A percentile compares a stretch with the other conserved stretches of the same genome.
Evolutionary conservation across 2,329 filamentous ascomycete species (phyloP).

Genomic region (Blastomyces emzantsi): DNA sequence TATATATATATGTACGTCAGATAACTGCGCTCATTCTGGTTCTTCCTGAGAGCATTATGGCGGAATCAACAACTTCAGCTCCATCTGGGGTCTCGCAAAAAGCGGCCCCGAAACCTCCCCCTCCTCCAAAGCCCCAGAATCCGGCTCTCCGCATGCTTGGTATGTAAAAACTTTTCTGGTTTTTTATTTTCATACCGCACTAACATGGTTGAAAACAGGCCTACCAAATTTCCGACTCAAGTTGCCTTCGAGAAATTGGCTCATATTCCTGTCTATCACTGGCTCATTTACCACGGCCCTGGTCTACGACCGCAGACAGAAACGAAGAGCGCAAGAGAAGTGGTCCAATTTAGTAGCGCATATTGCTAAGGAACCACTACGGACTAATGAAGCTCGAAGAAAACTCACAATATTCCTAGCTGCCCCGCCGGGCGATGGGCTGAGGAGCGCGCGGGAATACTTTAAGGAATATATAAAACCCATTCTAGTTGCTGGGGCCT

Average conservation of each 20-base stretch:
- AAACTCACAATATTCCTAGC: constrained; percentile 79
- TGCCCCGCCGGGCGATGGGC: constrained; percentile 75
- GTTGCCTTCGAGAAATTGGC: constrained; percentile 93
- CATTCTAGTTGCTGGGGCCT: constrained; percentile 73
- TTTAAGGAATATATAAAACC: constrained; percentile 96
- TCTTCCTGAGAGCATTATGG: constrained; percentile 1
- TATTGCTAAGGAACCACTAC: constrained; percentile 67
- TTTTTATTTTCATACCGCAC: not conserved
- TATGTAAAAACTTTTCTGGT: constrained; percentile 1
- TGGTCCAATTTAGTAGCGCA: constrained; percentile 82
- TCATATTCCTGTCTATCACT: constrained; percentile 81
- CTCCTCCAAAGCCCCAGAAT: constrained; percentile 17
- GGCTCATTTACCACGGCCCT: constrained; percentile 70
- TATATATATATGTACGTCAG: not conserved
- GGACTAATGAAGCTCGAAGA: constrained; percentile 63
- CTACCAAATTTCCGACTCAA: constrained; percentile 73
- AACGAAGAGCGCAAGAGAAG: constrained; percentile 71
- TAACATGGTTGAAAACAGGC: constrained; percentile 41
- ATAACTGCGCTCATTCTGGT: not conserved
- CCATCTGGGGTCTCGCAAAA: constrained; percentile 12
- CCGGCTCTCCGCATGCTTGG: constrained; percentile 18
- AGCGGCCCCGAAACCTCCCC: constrained; percentile 13
- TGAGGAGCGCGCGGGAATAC: constrained; percentile 81
- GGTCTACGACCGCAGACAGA: constrained; percentile 87
- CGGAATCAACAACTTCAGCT: constrained; percentile 8